phyloP scores from a whole-genome alignment of 352 stramenopile genomes.

The Pythium biforme region DNA sequence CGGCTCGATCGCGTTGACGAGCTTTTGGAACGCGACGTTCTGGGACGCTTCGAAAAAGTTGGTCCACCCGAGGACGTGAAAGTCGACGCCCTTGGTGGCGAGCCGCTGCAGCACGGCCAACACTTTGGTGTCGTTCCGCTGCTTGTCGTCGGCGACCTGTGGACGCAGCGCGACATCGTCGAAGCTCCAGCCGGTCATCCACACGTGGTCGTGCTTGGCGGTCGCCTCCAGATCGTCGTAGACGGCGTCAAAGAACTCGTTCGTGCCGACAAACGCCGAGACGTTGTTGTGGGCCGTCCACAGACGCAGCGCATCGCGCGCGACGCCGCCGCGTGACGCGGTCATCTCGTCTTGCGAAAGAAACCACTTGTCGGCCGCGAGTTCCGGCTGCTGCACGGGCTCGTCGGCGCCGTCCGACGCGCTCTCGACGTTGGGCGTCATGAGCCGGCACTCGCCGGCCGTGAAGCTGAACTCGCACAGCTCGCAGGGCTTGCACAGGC shows the following conservation, averaged over 20 bases:
- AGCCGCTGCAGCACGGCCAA: conserved; percentile 24
- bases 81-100: conserved; percentile 38
- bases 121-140: conserved; percentile 29
- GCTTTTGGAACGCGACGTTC: conserved; percentile 55
- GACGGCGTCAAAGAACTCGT: conserved; percentile 50
- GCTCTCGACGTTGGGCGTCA: conserved; percentile 16
- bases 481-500: conserved; percentile 40
- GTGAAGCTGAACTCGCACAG: conserved; percentile 21
- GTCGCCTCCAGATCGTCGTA: conserved; percentile 43
- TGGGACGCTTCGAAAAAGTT: conserved; percentile 56
- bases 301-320: conserved; percentile 41
- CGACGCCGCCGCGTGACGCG: conserved; percentile 39
- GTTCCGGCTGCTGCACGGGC: conserved; percentile 30
- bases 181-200: conserved; percentile 59
- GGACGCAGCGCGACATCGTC: conserved; percentile 63
- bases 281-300: conserved; percentile 52
- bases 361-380: conserved; percentile 62
- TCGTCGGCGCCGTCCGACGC: conserved; percentile 5
- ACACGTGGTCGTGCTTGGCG: conserved; percentile 38
- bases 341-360: conserved; percentile 57
- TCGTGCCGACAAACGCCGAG: conserved; percentile 36
- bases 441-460: conserved; percentile 27
- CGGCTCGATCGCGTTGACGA: conserved; percentile 41
- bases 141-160: conserved; percentile 16
- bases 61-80: conserved; percentile 59